Evolutionary conservation across 805 yeast species (phyloP).

Genomic region (Yamadazyma akitaensis): DNA sequence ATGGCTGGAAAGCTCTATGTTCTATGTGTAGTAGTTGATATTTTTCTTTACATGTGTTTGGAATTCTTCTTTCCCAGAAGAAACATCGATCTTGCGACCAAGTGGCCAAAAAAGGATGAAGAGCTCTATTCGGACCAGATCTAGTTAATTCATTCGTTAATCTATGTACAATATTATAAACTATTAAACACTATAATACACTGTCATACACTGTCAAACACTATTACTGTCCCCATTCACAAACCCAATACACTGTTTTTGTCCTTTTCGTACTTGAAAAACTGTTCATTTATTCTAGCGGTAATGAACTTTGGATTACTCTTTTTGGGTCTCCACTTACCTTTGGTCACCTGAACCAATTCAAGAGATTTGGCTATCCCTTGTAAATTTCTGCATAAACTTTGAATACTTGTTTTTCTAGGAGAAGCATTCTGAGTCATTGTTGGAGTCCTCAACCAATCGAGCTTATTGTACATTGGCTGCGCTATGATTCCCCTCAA

Average conservation of each 20-base stretch:
- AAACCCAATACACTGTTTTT: not conserved
- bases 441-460: conserved; percentile 19
- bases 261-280: conserved; percentile 7
- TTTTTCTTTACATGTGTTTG: conserved; percentile 56
- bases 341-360: conserved; percentile 5
- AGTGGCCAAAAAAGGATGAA: conserved; percentile 62
- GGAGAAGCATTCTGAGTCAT: not conserved
- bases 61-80: conserved; percentile 69
- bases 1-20: conserved; percentile 87
- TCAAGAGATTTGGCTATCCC: conserved; percentile 10
- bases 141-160: not conserved
- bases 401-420: not conserved
- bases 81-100: conserved; percentile 67
- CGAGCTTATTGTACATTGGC: conserved; percentile 8
- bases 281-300: conserved; percentile 18
- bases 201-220: no score
- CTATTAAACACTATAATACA: no score
- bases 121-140: not conserved
- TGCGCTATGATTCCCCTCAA: conserved; percentile 32
- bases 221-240: not conserved
- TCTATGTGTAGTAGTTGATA: conserved; percentile 77
- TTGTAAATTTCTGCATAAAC: conserved; percentile 5
- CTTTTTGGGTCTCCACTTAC: conserved; percentile 5
- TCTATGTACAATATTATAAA: not conserved
- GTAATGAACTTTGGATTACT: conserved; percentile 17